Base-by-base conservation (phyloP, 805 yeast species). In the Teunomyces aglyptinius region DNA sequence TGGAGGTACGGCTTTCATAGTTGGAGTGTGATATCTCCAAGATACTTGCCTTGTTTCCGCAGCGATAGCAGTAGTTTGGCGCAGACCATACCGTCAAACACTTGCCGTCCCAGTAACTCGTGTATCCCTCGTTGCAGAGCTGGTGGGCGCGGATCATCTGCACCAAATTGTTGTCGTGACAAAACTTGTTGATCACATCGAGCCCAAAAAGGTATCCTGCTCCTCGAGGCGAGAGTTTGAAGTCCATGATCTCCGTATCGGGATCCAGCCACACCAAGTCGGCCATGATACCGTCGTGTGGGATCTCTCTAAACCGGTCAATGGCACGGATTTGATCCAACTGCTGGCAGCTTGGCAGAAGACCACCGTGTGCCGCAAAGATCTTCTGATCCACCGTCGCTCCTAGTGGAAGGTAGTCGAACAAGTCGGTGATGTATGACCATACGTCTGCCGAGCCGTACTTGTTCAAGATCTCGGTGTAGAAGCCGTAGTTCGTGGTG, bases 241-340 rank as follows among this genome's bases (percentile, higher is more conserved):
- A 94, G 58, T 90, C 96, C 55, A 71, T 57, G 46, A 73, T 73
- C 46, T 86, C 88, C 27, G 87, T 86, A 64, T 95, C 98, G 0
- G 99, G 99, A 61, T 94, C 99, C 18, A 94, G 85, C 99, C 99
- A 94, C 15, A 94, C 98, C 43, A 94, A 71, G 64, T 94, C 99
- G 1, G 99, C 99, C 97, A 94, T 94, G 12, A 97, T 96, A 0
- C 99, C 99, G 63, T 94, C 99, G 57, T 95, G 99, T 0, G 99
- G 99, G 10, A 95, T 89, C 63, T 94, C 99, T 53, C 84, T 81
- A 61, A 90, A 92, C 49, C 99, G 65, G 65, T 94, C 99, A 6
- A 95, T 84, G 12, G 94, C 83, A 52, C 86, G 76, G 43, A 94
- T 89, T 54, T 95, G 97, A 61, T 94, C 97, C 18, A 94, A 77